These are phyloP conservation scores for Nigrograna mackinnonii DNA, from an alignment of 2,329 filamentous ascomycete species.

Conservation along the genomic window DNA sequence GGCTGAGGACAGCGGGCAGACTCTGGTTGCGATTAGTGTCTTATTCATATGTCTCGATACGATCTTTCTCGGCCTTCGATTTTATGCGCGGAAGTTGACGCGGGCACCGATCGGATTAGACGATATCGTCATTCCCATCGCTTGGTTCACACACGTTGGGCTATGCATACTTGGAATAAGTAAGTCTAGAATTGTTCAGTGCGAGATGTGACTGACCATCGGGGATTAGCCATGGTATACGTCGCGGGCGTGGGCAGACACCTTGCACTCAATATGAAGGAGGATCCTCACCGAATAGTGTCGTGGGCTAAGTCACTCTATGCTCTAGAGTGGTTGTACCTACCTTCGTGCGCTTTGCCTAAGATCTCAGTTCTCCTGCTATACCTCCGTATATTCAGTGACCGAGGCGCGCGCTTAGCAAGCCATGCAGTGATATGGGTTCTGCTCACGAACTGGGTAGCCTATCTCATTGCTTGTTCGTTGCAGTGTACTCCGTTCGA, in stretches of 20 bases:
- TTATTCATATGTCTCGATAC: slow-evolving; percentile 11
- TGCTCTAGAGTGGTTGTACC: slow-evolving; percentile 10
- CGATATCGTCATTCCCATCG: slow-evolving; percentile 9
- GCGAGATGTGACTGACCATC: not conserved
- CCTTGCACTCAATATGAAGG: slow-evolving; percentile 2
- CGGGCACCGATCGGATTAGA: slow-evolving; percentile 5
- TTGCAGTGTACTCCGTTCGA: slow-evolving; percentile 6
- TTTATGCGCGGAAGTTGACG: slow-evolving; percentile 2
- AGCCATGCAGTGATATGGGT: slow-evolving; percentile 5
- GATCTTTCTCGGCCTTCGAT: slow-evolving; percentile 6
- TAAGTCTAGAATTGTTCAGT: slow-evolving; percentile 3
- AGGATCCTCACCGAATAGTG: slow-evolving; percentile 2
- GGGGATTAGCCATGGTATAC: not conserved
- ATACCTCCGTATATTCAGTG: slow-evolving; percentile 4
- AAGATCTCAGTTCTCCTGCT: slow-evolving; percentile 2
- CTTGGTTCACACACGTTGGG: slow-evolving; percentile 8
- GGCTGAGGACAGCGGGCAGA: slow-evolving; percentile 7
- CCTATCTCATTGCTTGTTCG: slow-evolving; percentile 5
- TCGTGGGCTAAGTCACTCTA: slow-evolving; percentile 11
- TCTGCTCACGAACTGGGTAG: slow-evolving; percentile 4
- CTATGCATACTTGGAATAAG: slow-evolving; percentile 8
- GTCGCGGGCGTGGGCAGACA: slow-evolving; percentile 3
- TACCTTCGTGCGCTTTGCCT: not conserved
- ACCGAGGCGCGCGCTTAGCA: not conserved
- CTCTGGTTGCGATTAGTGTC: slow-evolving; percentile 3